A percentile compares a stretch with the other conserved stretches of the same genome.
These are phyloP conservation scores for Cubamyces sp. DNA, from an alignment of 768 basidiomycete species.

Conservation along the genomic window DNA sequence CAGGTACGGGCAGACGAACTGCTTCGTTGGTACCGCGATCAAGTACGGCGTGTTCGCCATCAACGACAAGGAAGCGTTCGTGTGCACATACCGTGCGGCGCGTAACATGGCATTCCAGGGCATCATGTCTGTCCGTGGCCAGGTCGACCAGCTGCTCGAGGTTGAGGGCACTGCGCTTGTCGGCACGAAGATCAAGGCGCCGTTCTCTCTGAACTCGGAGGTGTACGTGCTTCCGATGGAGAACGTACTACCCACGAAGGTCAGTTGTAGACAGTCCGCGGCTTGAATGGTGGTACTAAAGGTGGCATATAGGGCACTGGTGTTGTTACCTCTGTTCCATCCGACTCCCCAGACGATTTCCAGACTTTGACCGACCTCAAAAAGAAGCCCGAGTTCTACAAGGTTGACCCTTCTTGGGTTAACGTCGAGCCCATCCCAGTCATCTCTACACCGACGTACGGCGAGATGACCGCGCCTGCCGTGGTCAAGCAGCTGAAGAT, in stretches of 20 bases:
- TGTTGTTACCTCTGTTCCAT: slow-evolving; percentile 97
- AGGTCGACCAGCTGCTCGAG: slow-evolving; percentile 73
- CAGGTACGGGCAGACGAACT: slow-evolving; percentile 98
- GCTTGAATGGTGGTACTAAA: neutral
- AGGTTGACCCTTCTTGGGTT: slow-evolving; percentile 89
- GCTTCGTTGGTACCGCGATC: slow-evolving; percentile 89
- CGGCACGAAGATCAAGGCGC: slow-evolving; percentile 90
- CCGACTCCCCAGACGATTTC: slow-evolving; percentile 98
- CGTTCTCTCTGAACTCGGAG: slow-evolving; percentile 78
- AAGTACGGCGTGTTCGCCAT: slow-evolving; percentile 93
- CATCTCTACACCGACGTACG: slow-evolving; percentile 88
- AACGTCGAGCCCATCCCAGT: slow-evolving; percentile 86
- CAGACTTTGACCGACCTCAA: slow-evolving; percentile 87
- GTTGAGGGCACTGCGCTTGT: slow-evolving; percentile 80
- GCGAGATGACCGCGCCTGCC: slow-evolving; percentile 84
- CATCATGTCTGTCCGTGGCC: slow-evolving; percentile 69
- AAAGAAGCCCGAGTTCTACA: slow-evolving; percentile 97
- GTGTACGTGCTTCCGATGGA: slow-evolving; percentile 99
- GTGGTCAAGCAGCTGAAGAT: slow-evolving; percentile 91
- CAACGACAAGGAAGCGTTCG: slow-evolving; percentile 84
- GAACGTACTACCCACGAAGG: slow-evolving; percentile 93
- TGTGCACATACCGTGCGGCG: slow-evolving; percentile 87
- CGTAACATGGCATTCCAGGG: slow-evolving; percentile 99
- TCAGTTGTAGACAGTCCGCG: slow-evolving; percentile 28
- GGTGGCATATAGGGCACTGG: slow-evolving; percentile 74